phyloP scores from a whole-genome alignment of 1,284 basidiomycete species.

The Pisolithus thermaeus region DNA sequence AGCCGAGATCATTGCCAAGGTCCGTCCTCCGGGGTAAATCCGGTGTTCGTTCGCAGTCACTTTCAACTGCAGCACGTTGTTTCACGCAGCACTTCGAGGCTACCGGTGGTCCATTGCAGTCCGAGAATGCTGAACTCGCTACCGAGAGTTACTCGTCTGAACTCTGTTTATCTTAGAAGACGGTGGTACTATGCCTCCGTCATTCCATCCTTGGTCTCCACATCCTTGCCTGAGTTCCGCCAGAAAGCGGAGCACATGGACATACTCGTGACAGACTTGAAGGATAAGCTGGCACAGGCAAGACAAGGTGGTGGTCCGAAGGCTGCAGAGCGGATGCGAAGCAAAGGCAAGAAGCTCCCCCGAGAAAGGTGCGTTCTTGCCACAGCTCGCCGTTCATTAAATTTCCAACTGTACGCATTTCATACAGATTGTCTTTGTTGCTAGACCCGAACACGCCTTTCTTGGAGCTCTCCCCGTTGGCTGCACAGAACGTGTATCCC shows the following conservation, averaged over 20 bases:
- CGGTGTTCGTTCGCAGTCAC: neutral
- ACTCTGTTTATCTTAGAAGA: constrained; percentile 4
- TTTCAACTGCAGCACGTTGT: neutral
- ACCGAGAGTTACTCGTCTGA: constrained; percentile 11
- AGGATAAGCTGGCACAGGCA: constrained; percentile 49
- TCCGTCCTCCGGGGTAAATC: neutral
- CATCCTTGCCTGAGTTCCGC: constrained; percentile 64
- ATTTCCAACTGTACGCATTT: constrained; percentile 2
- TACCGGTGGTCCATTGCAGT: neutral
- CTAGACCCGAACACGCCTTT: constrained; percentile 88
- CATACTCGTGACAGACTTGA: constrained; percentile 55
- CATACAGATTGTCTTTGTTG: constrained; percentile 52
- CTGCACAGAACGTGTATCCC: constrained; percentile 84
- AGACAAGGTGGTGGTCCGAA: constrained; percentile 62
- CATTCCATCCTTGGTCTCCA: constrained; percentile 65
- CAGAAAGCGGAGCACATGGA: constrained; percentile 66
- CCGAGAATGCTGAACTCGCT: neutral
- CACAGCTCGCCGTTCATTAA: neutral
- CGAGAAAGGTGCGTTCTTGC: constrained; percentile 65
- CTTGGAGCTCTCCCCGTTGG: constrained; percentile 81
- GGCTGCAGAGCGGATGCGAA: constrained; percentile 73
- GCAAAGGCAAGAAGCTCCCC: constrained; percentile 80
- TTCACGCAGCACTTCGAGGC: neutral
- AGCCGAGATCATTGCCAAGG: neutral
- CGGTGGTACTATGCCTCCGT: constrained; percentile 59